phyloP scores from a whole-genome alignment of 371 early-diverging fungal genomes.

The Mycotypha africana region DNA sequence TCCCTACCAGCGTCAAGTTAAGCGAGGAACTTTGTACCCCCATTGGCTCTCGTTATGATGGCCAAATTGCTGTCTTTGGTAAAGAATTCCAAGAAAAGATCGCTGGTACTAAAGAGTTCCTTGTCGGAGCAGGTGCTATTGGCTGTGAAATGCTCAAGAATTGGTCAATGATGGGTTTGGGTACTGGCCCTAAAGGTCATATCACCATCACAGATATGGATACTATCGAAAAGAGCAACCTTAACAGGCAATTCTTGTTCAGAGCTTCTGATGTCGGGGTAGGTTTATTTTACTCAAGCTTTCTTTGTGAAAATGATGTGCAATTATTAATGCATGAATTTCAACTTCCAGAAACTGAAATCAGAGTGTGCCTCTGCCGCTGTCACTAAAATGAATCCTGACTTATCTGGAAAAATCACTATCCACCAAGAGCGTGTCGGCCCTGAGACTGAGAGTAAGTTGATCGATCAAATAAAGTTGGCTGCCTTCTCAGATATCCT shows the following conservation, averaged over 20 bases:
- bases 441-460: conserved; percentile 83
- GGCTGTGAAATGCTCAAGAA: conserved; percentile 99
- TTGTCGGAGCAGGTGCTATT: conserved; percentile 99
- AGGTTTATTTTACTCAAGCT: too few species aligned
- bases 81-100: conserved; percentile 86
- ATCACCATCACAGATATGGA: conserved; percentile 99
- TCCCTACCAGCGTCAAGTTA: conserved; percentile 63
- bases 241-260: conserved; percentile 99
- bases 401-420: conserved; percentile 72
- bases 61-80: conserved; percentile 96
- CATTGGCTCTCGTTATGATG: conserved; percentile 87
- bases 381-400: conserved; percentile 91
- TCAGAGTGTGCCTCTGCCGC: conserved; percentile 94
- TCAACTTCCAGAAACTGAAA: conserved; percentile 72
- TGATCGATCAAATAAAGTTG: too few species aligned
- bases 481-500: too few species aligned
- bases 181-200: conserved; percentile 78
- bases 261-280: conserved; percentile 86
- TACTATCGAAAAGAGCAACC: conserved; percentile 96
- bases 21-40: conserved; percentile 76
- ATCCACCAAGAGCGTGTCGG: conserved; percentile 96
- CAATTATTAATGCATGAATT: neutral
- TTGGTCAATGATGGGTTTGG: conserved; percentile 99
- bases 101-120: conserved; percentile 86
- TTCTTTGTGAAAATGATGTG: too few species aligned